Percentiles rank a stretch among this genome's conserved stretches.
Evolutionary conservation across 2,329 filamentous ascomycete genomes (phyloP).

Genomic region (Diaporthe sp.): DNA sequence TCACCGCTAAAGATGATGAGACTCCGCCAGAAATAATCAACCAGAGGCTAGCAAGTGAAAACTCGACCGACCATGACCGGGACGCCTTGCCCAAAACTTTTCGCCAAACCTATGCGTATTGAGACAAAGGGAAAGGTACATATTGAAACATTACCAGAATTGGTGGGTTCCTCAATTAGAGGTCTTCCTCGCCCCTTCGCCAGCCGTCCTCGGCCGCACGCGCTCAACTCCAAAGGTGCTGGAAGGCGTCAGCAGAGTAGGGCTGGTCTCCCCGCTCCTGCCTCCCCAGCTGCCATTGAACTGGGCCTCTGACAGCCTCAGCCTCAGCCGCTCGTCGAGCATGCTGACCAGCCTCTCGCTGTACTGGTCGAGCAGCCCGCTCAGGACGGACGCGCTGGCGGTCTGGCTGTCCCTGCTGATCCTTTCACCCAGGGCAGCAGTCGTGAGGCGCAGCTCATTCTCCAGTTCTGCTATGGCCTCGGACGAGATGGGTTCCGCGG

Average conservation of each 20-base stretch:
- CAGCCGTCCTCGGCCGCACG: constrained; percentile 14
- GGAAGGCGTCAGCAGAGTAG: constrained; percentile 8
- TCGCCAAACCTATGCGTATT: neutral
- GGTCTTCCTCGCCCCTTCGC: neutral
- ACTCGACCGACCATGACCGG: neutral
- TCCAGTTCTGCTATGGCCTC: constrained; percentile 72
- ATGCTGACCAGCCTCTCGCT: constrained; percentile 77
- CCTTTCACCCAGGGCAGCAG: constrained; percentile 68
- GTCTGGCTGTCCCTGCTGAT: constrained; percentile 62
- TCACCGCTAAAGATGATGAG: neutral
- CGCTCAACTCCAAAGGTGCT: constrained; percentile 8
- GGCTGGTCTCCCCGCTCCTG: constrained; percentile 9
- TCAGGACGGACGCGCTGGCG: constrained; percentile 68
- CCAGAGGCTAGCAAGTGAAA: neutral
- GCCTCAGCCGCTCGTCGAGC: constrained; percentile 76
- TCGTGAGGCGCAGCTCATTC: constrained; percentile 71
- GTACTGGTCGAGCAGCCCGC: constrained; percentile 78
- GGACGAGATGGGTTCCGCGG: constrained; percentile 63
- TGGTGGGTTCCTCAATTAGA: constrained; percentile 14
- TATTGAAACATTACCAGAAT: constrained; percentile 22
- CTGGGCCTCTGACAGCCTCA: constrained; percentile 43
- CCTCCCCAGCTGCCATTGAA: neutral
- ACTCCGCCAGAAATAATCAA: neutral
- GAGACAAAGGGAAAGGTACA: constrained; percentile 11
- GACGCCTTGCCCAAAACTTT: constrained; percentile 11